Percentiles rank a stretch among this genome's conserved stretches.
Conservation (phyloP, 129 eudicot genomes). For the Helianthus tuberosus region DNA sequence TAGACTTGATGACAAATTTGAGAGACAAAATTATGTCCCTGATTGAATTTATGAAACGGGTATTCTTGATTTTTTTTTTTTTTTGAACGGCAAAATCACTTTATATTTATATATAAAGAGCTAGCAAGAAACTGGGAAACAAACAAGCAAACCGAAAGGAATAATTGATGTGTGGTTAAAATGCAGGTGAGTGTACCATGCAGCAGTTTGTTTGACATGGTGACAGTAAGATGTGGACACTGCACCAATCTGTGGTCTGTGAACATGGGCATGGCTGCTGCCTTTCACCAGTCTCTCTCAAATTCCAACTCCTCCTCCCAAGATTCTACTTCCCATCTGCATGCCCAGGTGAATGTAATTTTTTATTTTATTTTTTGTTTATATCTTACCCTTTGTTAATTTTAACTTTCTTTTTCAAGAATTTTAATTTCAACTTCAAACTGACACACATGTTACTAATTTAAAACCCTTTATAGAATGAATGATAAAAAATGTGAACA, state of each 20-base stretch:
- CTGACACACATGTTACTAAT: neutral
- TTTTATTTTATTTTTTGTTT: neutral
- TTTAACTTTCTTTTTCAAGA: constrained; percentile 16
- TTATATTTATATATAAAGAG: no score
- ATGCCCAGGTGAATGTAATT: constrained; percentile 30
- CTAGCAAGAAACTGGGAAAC: no score
- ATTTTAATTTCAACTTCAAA: constrained; percentile 1
- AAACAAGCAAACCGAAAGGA: no score
- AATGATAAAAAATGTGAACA: neutral
- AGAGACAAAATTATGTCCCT: constrained; percentile 7
- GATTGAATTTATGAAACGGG: constrained; percentile 33
- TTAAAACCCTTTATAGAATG: neutral
- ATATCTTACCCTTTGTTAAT: constrained; percentile 12
- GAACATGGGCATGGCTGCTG: constrained; percentile 82
- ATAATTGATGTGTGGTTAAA: constrained; percentile 31
- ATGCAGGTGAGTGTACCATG: constrained; percentile 97
- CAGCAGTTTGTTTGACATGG: constrained; percentile 80
- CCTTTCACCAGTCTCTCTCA: constrained; percentile 63
- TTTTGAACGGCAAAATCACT: no score
- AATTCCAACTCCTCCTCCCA: constrained; percentile 40
- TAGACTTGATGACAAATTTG: constrained; percentile 31
- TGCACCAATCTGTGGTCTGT: constrained; percentile 94
- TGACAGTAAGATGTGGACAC: constrained; percentile 98
- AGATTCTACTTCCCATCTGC: constrained; percentile 38
- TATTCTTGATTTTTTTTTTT: constrained; percentile 30